phyloP scores from a whole-genome alignment of 176 grass and related monocot species.

The Puya raimondii region DNA sequence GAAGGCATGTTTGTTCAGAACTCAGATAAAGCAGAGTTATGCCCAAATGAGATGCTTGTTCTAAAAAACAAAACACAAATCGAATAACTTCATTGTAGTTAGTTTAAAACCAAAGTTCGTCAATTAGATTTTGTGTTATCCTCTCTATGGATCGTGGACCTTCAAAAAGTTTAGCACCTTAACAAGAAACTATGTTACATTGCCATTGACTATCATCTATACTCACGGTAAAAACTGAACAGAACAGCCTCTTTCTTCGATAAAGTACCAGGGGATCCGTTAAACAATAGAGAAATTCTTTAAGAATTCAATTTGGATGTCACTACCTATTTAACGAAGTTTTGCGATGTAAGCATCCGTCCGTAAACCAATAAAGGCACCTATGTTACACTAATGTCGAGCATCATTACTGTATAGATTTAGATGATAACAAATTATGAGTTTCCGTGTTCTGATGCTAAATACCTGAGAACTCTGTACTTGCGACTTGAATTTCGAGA shows the following conservation, averaged over 20 bases:
- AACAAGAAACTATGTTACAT: neutral
- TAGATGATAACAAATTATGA: too few species aligned
- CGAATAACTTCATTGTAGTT: neutral
- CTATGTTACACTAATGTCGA: too few species aligned
- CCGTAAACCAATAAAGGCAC: too few species aligned
- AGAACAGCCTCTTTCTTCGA: neutral
- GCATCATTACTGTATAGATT: too few species aligned
- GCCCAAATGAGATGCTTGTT: neutral
- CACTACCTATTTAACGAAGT: too few species aligned
- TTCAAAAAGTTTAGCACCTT: neutral
- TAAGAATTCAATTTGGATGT: too few species aligned
- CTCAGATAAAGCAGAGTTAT: neutral
- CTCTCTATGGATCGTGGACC: neutral
- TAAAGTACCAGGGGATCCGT: too few species aligned
- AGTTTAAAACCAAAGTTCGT: neutral
- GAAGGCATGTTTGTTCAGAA: neutral
- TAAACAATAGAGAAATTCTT: too few species aligned
- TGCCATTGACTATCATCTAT: neutral
- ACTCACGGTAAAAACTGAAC: neutral
- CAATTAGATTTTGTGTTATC: neutral
- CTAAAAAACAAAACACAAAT: neutral
- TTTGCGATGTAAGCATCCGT: too few species aligned
- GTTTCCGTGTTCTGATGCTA: too few species aligned
- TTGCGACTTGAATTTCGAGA: constrained; percentile 90
- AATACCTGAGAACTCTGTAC: constrained; percentile 75